A percentile compares a stretch with the other conserved stretches of the same genome.
phyloP scores from a whole-genome alignment of 495 filamentous ascomycete species.

The Neurospora discreta region DNA sequence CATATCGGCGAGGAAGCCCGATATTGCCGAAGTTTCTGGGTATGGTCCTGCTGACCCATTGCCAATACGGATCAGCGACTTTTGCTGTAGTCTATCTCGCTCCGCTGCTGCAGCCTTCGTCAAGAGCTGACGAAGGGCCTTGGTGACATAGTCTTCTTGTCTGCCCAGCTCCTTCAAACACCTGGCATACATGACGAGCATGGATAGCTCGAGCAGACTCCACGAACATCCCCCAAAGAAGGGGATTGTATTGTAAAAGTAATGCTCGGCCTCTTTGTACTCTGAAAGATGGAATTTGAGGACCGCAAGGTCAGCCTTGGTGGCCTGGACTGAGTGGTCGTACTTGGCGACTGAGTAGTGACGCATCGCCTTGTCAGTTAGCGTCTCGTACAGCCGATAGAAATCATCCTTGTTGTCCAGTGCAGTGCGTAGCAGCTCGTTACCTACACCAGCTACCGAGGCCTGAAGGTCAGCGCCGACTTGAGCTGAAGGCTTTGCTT shows the following conservation, averaged over 20 bases:
- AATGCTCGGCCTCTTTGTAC: constrained; percentile 60
- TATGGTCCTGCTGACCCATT: constrained; percentile 16
- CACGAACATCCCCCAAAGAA: constrained; percentile 75
- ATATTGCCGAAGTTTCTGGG: constrained; percentile 44
- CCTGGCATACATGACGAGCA: constrained; percentile 75
- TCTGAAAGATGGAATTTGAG: constrained; percentile 67
- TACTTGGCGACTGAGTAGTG: constrained; percentile 69
- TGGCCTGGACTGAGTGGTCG: constrained; percentile 59
- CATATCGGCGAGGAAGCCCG: constrained; percentile 54
- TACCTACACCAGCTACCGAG: constrained; percentile 38
- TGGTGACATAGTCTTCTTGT: constrained; percentile 69
- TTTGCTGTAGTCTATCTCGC: constrained; percentile 33
- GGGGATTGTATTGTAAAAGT: constrained; percentile 70
- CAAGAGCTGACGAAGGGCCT: constrained; percentile 60
- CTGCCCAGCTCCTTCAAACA: constrained; percentile 69
- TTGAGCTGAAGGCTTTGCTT: constrained; percentile 18
- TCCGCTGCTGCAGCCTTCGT: constrained; percentile 57
- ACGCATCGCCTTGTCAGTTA: constrained; percentile 59
- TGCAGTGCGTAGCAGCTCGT: constrained; percentile 37
- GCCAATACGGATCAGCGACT: constrained; percentile 21
- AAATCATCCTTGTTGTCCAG: constrained; percentile 37
- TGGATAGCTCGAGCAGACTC: constrained; percentile 65
- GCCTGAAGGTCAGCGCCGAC: constrained; percentile 2
- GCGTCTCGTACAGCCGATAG: constrained; percentile 57
- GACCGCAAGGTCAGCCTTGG: constrained; percentile 76